phyloP scores from a whole-genome alignment of 352 stramenopile species.

The Phytophthora gonapodyides region DNA sequence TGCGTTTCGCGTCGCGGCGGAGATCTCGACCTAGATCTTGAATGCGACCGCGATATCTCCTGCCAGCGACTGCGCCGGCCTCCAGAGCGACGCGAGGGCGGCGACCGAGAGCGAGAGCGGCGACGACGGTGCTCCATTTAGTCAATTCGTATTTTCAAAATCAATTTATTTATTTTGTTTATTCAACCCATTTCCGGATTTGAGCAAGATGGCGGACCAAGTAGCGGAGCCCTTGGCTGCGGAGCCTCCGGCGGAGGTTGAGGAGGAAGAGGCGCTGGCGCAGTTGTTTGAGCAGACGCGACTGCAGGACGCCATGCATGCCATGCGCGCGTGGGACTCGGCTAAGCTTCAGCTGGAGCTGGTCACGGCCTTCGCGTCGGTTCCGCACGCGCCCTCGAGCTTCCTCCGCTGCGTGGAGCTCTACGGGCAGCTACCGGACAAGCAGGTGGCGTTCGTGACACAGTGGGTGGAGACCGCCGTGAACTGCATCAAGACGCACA shows the following conservation, averaged over 20 bases:
- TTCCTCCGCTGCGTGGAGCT: slow-evolving; percentile 48
- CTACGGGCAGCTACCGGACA: slow-evolving; percentile 31
- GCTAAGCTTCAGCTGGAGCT: slow-evolving; percentile 39
- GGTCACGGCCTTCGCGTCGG: slow-evolving; percentile 35
- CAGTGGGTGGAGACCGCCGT: slow-evolving; percentile 36
- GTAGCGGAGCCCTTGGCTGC: neutral
- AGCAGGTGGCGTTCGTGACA: slow-evolving; percentile 22
- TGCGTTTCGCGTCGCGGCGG: slow-evolving; percentile 5
- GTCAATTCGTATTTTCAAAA: slow-evolving; percentile 17
- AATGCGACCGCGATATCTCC: slow-evolving; percentile 13
- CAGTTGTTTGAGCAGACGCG: slow-evolving; percentile 40
- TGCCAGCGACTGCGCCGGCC: slow-evolving; percentile 26
- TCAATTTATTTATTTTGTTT: slow-evolving; percentile 18
- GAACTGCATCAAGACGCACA: slow-evolving; percentile 17
- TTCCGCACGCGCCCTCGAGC: slow-evolving; percentile 35
- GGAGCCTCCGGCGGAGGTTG: neutral
- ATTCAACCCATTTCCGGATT: slow-evolving; percentile 5
- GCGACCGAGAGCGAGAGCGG: slow-evolving; percentile 31
- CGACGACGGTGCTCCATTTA: slow-evolving; percentile 18
- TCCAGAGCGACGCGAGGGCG: slow-evolving; percentile 19
- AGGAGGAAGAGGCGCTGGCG: slow-evolving; percentile 32
- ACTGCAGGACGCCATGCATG: slow-evolving; percentile 30
- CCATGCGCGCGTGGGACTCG: slow-evolving; percentile 45
- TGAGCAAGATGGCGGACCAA: slow-evolving; percentile 10
- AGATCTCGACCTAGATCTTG: slow-evolving; percentile 26